phyloP scores from a whole-genome alignment of 805 yeast species.

The Wickerhamomyces mucosus region DNA sequence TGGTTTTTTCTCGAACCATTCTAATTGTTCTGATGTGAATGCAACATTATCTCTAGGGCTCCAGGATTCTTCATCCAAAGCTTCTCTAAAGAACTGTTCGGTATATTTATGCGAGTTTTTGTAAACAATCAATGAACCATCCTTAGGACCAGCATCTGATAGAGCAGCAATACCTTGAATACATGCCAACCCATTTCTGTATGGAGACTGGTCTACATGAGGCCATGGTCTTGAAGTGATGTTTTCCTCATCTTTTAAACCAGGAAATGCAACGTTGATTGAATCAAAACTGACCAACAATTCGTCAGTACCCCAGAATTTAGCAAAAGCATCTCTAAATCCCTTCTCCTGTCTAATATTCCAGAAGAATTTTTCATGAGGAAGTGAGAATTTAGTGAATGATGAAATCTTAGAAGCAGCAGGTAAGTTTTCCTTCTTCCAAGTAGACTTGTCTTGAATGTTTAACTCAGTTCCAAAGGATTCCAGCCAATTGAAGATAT shows the following conservation, averaged over 20 bases:
- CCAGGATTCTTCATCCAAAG: constrained; percentile 16
- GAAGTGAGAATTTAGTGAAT: constrained; percentile 13
- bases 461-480: constrained; percentile 16
- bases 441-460: constrained; percentile 19
- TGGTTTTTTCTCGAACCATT: constrained; percentile 21
- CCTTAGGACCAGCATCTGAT: constrained; percentile 20
- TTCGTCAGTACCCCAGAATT: constrained; percentile 25
- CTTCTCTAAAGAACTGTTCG: constrained; percentile 19
- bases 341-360: constrained; percentile 23
- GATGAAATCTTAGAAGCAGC: constrained; percentile 12
- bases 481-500: constrained; percentile 18
- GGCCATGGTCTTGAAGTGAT: constrained; percentile 18
- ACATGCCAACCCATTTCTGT: constrained; percentile 21
- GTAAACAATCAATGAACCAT: constrained; percentile 25
- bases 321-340: constrained; percentile 18
- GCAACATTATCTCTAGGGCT: constrained; percentile 11
- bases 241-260: constrained; percentile 9
- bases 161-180: constrained; percentile 25
- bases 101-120: constrained; percentile 16
- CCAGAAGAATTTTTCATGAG: constrained; percentile 27
- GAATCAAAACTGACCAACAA: constrained; percentile 25
- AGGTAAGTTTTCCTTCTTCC: constrained; percentile 23
- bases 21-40: constrained; percentile 14
- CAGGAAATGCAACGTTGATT: constrained; percentile 22
- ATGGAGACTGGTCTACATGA: constrained; percentile 27